Base-by-base conservation (phyloP, 2,329 filamentous ascomycete species). In the Aureobasidium sp. region DNA sequence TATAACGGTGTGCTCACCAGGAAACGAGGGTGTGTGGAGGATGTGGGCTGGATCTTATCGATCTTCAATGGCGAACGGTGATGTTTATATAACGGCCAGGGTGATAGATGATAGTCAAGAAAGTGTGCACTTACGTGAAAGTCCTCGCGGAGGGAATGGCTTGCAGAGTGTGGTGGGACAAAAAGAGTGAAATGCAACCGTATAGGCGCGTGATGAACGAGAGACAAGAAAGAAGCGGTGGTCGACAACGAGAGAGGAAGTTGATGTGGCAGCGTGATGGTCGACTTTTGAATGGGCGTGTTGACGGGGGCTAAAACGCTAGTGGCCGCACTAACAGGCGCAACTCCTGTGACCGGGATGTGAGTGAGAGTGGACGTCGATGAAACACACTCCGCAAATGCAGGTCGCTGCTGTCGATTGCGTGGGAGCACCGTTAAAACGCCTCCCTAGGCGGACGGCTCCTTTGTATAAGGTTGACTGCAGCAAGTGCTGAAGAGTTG, bases 121-220 rank as follows among this genome's bases (percentile, higher is more conserved):
- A 60, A 45, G 16, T 16, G 52, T 42, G 30, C 47, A 64, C 59
- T 65, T 63, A 62, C 62, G 60, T 63, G 57, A 58, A 61, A 54
- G 61, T 49, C 63, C 61, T 64, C 63, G 52, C 63, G 45, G 62
- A 64, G 61, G 60, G 41, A 39, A 55, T 57, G 61, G 44, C 27
- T 48, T 57, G 42, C 52, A 62, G 47, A 62, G 60, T 48, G 39
- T 59, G 59, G 41, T 44, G 41, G 47, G 54, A 37, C n/a, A 41
- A 61, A 63, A 63, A 62, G 57, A 62, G 62, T 52, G 62, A 48
- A 59, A 63, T 60, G 63, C 60, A 61, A 61, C 52, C 60, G 63
- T 61, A 62, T 59, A 61, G 49, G 62, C 63, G 65, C 62, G 55
- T 47, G 61, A 66, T 47, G 61, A 66, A 65, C 39, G 65, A 63